These are phyloP conservation scores for Mollisiaceae sp. DNA, from an alignment of 2,329 filamentous ascomycete genomes.

Conservation along the genomic window DNA sequence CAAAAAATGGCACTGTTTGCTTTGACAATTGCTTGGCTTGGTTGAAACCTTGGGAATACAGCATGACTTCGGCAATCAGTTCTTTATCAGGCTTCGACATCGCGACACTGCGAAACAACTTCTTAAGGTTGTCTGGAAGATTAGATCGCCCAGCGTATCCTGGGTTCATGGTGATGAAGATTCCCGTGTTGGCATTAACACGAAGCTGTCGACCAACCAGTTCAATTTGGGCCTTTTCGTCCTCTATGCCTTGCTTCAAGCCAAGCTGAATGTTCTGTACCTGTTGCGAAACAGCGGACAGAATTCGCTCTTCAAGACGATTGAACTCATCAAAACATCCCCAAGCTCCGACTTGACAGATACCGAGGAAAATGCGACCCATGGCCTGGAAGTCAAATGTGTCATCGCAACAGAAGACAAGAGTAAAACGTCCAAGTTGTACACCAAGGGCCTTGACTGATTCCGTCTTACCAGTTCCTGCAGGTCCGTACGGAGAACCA, in stretches of 20 bases:
- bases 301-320: conserved; percentile 93
- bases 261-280: conserved; percentile 99
- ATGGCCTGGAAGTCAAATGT: conserved; percentile 99
- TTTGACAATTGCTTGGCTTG: conserved; percentile 93
- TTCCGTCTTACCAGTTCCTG: conserved; percentile 98
- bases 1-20: conserved; percentile 98
- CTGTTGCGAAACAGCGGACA: conserved; percentile 98
- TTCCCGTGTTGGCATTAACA: conserved; percentile 92
- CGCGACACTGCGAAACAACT: conserved; percentile 97
- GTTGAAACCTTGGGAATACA: conserved; percentile 99
- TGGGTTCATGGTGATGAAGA: conserved; percentile 99
- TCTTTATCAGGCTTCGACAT: conserved; percentile 99
- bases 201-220: conserved; percentile 87
- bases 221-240: conserved; percentile 89
- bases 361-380: conserved; percentile 98
- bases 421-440: conserved; percentile 93
- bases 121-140: conserved; percentile 98
- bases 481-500: conserved; percentile 95
- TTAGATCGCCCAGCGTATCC: conserved; percentile 98
- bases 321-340: conserved; percentile 99
- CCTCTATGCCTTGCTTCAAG: conserved; percentile 80
- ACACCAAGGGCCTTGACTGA: conserved; percentile 98
- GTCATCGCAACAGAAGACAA: conserved; percentile 99
- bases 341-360: conserved; percentile 99
- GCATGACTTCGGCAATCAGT: conserved; percentile 99